Percentiles rank a stretch among this genome's conserved stretches.
These are phyloP conservation scores for Aphanomyces euteiches DNA, from an alignment of 352 stramenopile species.

Conservation along the genomic window DNA sequence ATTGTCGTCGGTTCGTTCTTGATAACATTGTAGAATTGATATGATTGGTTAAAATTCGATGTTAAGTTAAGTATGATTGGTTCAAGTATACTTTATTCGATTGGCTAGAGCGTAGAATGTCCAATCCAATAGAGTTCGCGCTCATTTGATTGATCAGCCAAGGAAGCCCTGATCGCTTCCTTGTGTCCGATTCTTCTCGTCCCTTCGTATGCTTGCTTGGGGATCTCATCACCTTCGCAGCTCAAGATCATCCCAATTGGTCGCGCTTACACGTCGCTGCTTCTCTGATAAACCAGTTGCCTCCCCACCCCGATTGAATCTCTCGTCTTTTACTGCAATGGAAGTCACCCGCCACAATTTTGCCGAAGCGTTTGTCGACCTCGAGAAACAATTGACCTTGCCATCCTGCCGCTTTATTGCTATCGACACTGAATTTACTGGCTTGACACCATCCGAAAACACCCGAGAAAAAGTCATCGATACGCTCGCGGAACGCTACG, in stretches of 20 bases:
- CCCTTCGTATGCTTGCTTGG: slow-evolving; percentile 14
- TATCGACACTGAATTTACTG: slow-evolving; percentile 83
- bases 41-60: too few species aligned
- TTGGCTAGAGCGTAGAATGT: neutral
- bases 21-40: too few species aligned
- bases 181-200: neutral
- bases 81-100: neutral
- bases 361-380: slow-evolving; percentile 46
- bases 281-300: neutral
- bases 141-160: slow-evolving; percentile 14
- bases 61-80: neutral
- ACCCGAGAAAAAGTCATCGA: slow-evolving; percentile 53
- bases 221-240: neutral
- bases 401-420: slow-evolving; percentile 68
- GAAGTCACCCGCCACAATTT: slow-evolving; percentile 84
- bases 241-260: slow-evolving; percentile 2
- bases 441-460: slow-evolving; percentile 60
- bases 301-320: neutral
- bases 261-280: neutral
- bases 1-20: too few species aligned
- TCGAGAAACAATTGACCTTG: slow-evolving; percentile 56
- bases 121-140: neutral
- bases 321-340: slow-evolving; percentile 42
- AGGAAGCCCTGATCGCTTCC: neutral
- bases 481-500: slow-evolving; percentile 71